phyloP scores from a whole-genome alignment of 1,284 basidiomycete species.

The Thecaphora thlaspeos region DNA sequence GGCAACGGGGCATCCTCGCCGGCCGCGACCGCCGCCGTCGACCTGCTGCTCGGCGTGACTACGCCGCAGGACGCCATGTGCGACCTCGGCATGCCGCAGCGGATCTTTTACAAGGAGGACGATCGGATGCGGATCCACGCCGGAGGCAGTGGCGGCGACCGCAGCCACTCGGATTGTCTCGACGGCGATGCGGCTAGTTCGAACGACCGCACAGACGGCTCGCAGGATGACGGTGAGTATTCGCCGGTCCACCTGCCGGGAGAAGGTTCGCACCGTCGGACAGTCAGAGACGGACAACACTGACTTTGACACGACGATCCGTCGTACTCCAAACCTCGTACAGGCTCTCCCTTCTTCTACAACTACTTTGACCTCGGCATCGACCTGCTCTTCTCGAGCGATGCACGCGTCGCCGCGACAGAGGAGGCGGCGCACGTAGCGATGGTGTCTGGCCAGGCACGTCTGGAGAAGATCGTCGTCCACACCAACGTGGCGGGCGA shows the following conservation, averaged over 20 bases:
- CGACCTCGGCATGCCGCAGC: conserved; percentile 29
- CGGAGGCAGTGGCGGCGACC: not conserved
- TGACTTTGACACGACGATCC: too few relatives aligned
- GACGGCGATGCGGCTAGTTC: conserved; percentile 4
- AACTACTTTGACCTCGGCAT: conserved; percentile 43
- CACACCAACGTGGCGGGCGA: conserved; percentile 36
- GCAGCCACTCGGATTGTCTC: not conserved
- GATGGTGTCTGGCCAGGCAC: conserved; percentile 11
- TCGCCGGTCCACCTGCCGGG: not conserved
- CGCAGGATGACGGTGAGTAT: not conserved
- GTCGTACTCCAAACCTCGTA: too few relatives aligned
- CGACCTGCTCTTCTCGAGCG: conserved; percentile 29
- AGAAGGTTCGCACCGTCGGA: too few relatives aligned
- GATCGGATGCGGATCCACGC: conserved; percentile 35
- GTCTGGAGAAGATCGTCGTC: conserved; percentile 35
- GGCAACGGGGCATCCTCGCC: conserved; percentile 1
- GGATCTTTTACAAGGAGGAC: conserved; percentile 37
- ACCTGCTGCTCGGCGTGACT: conserved; percentile 22
- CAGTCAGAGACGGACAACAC: too few relatives aligned
- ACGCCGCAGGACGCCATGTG: conserved; percentile 35
- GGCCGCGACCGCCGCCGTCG: conserved; percentile 4
- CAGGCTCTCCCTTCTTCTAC: conserved; percentile 32
- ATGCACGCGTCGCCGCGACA: conserved; percentile 12
- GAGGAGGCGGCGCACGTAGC: conserved; percentile 15
- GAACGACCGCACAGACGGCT: not conserved